Conservation (phyloP, 1,284 basidiomycete species). For the Xerocomus nothofagi region DNA sequence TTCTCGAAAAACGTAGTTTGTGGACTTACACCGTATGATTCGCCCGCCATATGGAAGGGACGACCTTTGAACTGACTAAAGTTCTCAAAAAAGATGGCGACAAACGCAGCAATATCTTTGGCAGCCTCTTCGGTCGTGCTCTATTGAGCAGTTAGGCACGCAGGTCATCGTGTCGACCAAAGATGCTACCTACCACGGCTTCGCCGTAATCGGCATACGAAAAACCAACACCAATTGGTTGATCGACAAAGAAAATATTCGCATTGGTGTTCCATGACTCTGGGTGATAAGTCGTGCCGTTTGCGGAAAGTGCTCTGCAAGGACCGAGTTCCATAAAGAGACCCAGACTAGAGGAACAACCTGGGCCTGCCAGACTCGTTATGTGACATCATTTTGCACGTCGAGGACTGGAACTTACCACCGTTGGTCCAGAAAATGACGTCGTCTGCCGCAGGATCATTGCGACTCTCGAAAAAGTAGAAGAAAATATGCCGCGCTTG, state of each 20-base stretch:
- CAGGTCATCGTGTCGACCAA: neutral
- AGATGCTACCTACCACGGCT: constrained; percentile 39
- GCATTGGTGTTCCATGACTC: constrained; percentile 63
- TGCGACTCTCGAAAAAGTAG: constrained; percentile 84
- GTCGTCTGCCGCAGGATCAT: constrained; percentile 63
- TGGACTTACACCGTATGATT: constrained; percentile 54
- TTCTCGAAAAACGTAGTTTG: neutral
- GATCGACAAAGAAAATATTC: constrained; percentile 66
- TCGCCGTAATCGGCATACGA: constrained; percentile 66
- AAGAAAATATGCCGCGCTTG: constrained; percentile 66
- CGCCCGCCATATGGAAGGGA: constrained; percentile 61
- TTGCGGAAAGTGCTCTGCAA: constrained; percentile 33
- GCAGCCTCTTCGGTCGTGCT: constrained; percentile 63
- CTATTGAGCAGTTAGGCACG: constrained; percentile 6
- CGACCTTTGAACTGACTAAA: constrained; percentile 58
- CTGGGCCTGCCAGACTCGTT: constrained; percentile 20
- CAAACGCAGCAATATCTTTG: constrained; percentile 60
- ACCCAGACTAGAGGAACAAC: constrained; percentile 28
- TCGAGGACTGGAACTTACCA: constrained; percentile 26
- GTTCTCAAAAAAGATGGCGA: constrained; percentile 65
- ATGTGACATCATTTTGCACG: constrained; percentile 31
- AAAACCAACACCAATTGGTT: constrained; percentile 70
- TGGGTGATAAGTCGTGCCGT: constrained; percentile 52
- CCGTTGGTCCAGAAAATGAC: constrained; percentile 62
- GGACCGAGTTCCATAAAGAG: constrained; percentile 45